phyloP scores from a whole-genome alignment of 768 basidiomycete genomes.

The Gymnopilus dilepis region DNA sequence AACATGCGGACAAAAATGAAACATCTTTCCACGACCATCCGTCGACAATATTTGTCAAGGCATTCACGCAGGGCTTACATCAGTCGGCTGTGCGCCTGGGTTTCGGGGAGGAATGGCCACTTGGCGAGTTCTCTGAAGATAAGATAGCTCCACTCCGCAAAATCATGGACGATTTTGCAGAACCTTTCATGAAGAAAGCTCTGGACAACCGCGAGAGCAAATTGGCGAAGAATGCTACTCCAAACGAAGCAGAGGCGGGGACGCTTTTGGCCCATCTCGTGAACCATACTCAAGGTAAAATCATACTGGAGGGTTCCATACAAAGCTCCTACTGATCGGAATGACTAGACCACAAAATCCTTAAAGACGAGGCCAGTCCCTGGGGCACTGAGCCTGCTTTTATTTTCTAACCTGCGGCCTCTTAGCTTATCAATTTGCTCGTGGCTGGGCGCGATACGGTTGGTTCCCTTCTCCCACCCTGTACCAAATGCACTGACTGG shows the following conservation, averaged over 20 bases:
- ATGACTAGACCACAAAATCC: slow-evolving; percentile 28
- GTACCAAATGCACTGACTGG: neutral
- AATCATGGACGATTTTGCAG: slow-evolving; percentile 52
- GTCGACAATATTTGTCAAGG: slow-evolving; percentile 49
- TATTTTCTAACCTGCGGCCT: neutral
- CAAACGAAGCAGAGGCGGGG: slow-evolving; percentile 33
- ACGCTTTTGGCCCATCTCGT: slow-evolving; percentile 54
- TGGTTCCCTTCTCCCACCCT: slow-evolving; percentile 8
- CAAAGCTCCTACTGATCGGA: neutral
- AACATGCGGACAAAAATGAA: slow-evolving; percentile 30
- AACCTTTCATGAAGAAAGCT: slow-evolving; percentile 53
- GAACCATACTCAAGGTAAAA: slow-evolving; percentile 46
- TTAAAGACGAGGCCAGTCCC: slow-evolving; percentile 40
- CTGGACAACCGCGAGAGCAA: slow-evolving; percentile 26
- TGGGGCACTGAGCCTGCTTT: slow-evolving; percentile 34
- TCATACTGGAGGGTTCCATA: neutral
- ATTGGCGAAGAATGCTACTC: neutral
- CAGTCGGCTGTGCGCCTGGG: slow-evolving; percentile 41
- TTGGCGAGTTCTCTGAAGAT: slow-evolving; percentile 56
- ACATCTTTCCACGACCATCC: slow-evolving; percentile 36
- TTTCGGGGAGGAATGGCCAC: slow-evolving; percentile 38
- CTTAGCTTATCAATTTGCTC: slow-evolving; percentile 52
- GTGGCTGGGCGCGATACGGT: slow-evolving; percentile 65
- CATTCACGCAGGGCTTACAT: slow-evolving; percentile 53
- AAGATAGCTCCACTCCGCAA: slow-evolving; percentile 44